phyloP scores from a whole-genome alignment of 768 basidiomycete genomes.

The Boletales sp. region DNA sequence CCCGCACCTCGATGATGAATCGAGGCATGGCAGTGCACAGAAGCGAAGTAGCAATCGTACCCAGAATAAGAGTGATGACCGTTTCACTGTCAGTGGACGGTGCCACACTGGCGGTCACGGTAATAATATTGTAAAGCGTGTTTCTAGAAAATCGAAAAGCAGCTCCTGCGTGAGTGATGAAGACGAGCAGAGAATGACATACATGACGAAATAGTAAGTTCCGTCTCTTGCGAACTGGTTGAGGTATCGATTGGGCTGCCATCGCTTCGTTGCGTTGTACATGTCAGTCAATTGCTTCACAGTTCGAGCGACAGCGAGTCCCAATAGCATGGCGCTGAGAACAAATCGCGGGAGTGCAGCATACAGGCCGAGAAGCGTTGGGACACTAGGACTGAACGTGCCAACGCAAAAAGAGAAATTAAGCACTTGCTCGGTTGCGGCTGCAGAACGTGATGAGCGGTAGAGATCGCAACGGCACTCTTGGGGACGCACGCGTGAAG shows the following conservation, averaged over 20 bases:
- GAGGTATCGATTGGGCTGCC: constrained; percentile 2
- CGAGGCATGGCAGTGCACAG: background rate
- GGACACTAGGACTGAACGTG: background rate
- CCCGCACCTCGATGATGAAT: constrained; percentile 1
- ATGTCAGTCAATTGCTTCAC: background rate
- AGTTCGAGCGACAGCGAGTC: constrained; percentile 1
- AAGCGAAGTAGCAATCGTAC: background rate
- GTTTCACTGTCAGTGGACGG: background rate
- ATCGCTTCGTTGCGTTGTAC: constrained; percentile 1
- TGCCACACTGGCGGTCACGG: background rate
- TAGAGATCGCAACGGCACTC: too few relatives aligned
- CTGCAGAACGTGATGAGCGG: background rate
- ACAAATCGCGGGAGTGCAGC: background rate
- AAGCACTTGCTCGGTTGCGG: background rate
- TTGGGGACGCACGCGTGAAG: constrained; percentile 2
- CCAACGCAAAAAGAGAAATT: background rate
- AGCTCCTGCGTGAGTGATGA: too few relatives aligned
- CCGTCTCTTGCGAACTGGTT: constrained; percentile 2
- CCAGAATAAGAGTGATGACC: background rate
- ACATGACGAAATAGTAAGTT: constrained; percentile 8
- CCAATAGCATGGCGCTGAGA: background rate
- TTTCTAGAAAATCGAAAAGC: background rate
- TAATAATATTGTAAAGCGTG: background rate
- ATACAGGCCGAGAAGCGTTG: background rate
- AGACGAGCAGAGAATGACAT: constrained; percentile 18